These are phyloP conservation scores for Schrenkiella parvula DNA, from an alignment of 345 rosid species.

Conservation along the genomic window DNA sequence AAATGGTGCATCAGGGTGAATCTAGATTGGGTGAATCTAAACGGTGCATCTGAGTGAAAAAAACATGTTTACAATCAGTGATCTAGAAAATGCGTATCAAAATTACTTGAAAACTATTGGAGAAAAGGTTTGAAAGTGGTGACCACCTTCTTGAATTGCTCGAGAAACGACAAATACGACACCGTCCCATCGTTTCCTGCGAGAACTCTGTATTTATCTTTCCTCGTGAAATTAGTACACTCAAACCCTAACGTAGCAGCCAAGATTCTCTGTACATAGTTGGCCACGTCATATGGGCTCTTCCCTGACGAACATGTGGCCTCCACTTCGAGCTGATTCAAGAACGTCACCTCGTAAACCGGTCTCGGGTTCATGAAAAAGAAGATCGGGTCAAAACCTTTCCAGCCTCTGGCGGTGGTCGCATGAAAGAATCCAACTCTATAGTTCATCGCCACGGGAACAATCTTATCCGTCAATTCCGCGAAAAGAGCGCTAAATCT, in stretches of 20 bases:
- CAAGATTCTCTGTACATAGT: constrained; percentile 80
- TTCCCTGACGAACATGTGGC: constrained; percentile 90
- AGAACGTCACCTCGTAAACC: constrained; percentile 81
- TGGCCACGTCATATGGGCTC: constrained; percentile 87
- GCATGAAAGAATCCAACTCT: constrained; percentile 94
- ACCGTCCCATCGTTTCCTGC: constrained; percentile 90
- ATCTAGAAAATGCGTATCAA: background rate
- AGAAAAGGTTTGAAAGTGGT: constrained; percentile 59
- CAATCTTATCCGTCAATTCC: constrained; percentile 73
- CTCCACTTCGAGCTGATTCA: constrained; percentile 73
- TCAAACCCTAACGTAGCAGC: constrained; percentile 86
- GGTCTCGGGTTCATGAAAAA: constrained; percentile 97
- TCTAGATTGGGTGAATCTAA: no score
- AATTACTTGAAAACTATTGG: constrained; percentile 19
- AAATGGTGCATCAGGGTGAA: no score
- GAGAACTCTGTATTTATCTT: constrained; percentile 73
- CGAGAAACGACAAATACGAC: constrained; percentile 47
- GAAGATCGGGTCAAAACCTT: constrained; percentile 80
- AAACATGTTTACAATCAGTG: constrained; percentile 9
- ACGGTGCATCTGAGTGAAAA: background rate
- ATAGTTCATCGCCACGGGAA: constrained; percentile 92
- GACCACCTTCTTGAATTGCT: constrained; percentile 52
- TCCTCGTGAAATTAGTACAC: constrained; percentile 89
- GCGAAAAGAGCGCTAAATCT: constrained; percentile 90
- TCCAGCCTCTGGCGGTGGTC: constrained; percentile 92